Percentiles rank a stretch among this genome's conserved stretches.
phyloP scores from a whole-genome alignment of 2,329 filamentous ascomycete species.

The Calonectria ilicicola region DNA sequence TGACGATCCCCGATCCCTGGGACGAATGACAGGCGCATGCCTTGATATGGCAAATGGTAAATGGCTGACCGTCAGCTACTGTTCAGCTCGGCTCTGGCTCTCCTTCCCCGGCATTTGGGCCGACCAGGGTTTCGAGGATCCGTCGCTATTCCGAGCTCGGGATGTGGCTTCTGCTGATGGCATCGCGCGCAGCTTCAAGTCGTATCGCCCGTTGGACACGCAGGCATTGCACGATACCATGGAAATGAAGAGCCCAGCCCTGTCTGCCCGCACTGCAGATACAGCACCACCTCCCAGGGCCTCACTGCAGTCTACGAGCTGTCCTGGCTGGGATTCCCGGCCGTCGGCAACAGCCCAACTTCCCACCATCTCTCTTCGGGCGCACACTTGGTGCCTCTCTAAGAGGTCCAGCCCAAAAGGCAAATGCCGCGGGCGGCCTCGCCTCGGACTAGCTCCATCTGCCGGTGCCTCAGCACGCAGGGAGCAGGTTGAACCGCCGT shows the following conservation, averaged over 20 bases:
- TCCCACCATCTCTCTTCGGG: constrained; percentile 9
- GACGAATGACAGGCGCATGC: background rate
- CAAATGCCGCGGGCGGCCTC: constrained; percentile 7
- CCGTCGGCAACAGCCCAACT: background rate
- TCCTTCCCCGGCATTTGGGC: background rate
- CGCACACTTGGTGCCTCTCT: background rate
- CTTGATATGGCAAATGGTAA: background rate
- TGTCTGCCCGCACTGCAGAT: background rate
- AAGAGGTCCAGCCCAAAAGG: constrained; percentile 14
- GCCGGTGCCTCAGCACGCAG: background rate
- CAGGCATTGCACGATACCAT: background rate
- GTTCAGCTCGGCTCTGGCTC: background rate
- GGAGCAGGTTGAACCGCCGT: background rate
- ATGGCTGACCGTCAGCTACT: background rate
- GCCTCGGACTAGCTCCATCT: constrained; percentile 1
- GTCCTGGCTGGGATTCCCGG: constrained; percentile 8
- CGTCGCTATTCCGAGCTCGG: background rate
- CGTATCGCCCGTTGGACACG: background rate
- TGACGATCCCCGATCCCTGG: constrained; percentile 4
- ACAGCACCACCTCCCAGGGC: background rate
- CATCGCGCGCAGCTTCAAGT: background rate
- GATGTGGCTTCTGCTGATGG: background rate
- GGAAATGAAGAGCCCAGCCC: background rate
- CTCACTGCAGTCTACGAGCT: background rate
- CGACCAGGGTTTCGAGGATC: background rate